A percentile compares a stretch with the other conserved stretches of the same genome.
Conservation (phyloP, 192 early-diverging fungal genomes). For the Coemansia sp. region DNA sequence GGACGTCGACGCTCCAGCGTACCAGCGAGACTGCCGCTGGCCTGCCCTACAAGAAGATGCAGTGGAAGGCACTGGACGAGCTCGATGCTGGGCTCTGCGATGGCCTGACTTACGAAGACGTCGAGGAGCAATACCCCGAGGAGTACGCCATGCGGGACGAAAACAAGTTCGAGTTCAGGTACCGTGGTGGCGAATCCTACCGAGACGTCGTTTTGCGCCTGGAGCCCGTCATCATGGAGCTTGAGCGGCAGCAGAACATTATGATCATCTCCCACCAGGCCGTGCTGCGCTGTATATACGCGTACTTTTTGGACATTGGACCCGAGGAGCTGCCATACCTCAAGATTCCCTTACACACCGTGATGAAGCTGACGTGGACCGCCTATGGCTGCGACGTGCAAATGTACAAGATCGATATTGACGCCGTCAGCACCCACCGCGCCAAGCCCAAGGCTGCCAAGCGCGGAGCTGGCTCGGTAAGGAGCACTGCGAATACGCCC, state of each 20-base stretch:
- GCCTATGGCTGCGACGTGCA: conserved; percentile 97
- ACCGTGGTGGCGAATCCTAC: conserved; percentile 87
- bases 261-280: conserved; percentile 98
- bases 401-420: conserved; percentile 91
- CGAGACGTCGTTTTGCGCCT: conserved; percentile 92
- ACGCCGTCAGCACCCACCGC: conserved; percentile 96
- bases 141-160: conserved; percentile 94
- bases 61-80: conserved; percentile 99
- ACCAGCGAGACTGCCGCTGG: conserved; percentile 87
- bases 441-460: conserved; percentile 61
- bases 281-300: conserved; percentile 95
- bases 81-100: conserved; percentile 97
- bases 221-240: conserved; percentile 99
- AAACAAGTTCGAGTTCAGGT: conserved; percentile 95
- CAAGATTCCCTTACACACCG: conserved; percentile 97
- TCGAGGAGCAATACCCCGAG: conserved; percentile 88
- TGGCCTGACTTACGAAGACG: conserved; percentile 98
- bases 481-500: conserved; percentile 14
- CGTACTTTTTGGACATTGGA: conserved; percentile 92
- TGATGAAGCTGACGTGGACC: conserved; percentile 95
- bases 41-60: conserved; percentile 83
- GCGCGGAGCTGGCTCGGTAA: conserved; percentile 15
- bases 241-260: conserved; percentile 96
- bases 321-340: conserved; percentile 98
- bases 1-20: conserved; percentile 95